Evolutionary conservation across 768 basidiomycete species (phyloP).

Genomic region (Phylloporus sp.): DNA sequence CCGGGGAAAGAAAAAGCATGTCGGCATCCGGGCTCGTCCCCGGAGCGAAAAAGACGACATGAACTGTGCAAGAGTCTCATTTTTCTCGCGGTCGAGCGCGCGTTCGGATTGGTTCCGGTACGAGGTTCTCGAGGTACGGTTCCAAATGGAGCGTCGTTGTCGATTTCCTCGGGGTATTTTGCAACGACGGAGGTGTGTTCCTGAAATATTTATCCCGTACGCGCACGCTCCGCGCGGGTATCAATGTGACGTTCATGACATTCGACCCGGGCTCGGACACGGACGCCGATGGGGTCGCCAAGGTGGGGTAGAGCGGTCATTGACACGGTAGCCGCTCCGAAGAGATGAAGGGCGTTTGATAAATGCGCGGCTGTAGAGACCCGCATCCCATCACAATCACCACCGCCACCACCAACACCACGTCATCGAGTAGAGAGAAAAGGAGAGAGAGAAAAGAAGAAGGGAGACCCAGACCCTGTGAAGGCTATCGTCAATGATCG

Average conservation of each 20-base stretch:
- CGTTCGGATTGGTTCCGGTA: not conserved
- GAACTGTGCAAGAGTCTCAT: not conserved
- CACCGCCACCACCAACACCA: not conserved
- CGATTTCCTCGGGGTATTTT: not conserved
- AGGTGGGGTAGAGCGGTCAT: not conserved
- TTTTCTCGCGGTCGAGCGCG: not conserved
- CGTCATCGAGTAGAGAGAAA: not conserved
- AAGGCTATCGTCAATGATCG: constrained; percentile 11
- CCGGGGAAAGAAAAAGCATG: not conserved
- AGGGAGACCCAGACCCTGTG: constrained; percentile 13
- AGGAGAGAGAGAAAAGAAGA: too few species aligned
- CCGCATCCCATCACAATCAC: not conserved
- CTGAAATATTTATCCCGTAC: not conserved
- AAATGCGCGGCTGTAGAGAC: not conserved
- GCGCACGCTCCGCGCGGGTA: constrained; percentile 1
- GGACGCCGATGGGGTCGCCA: not conserved
- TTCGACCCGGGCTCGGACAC: not conserved
- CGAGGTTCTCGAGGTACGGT: not conserved
- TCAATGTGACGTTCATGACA: not conserved
- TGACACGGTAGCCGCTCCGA: not conserved
- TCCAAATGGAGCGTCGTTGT: not conserved
- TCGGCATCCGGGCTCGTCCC: not conserved
- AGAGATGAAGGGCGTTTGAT: not conserved
- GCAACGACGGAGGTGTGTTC: not conserved
- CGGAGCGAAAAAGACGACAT: not conserved